Evolutionary conservation across 2,329 filamentous ascomycete species (phyloP), one percentile per base, ranked within the genome.

Genomic region (Aspergillus flavus): DNA sequence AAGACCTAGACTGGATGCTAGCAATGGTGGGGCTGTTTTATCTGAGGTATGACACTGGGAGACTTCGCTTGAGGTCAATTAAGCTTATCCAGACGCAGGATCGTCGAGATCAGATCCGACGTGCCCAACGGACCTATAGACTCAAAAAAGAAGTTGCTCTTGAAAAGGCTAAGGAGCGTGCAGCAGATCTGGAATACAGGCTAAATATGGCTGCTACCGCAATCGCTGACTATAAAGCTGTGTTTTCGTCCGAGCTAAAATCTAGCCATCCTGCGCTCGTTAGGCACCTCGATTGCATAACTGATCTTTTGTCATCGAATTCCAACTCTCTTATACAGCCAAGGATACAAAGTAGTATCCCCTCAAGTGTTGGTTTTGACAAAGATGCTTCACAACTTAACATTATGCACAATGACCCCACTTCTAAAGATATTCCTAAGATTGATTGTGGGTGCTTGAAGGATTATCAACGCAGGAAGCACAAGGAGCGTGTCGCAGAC

Each of bases 61-160:
- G 16, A 41, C n/a, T n/a, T 30, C 5, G 14, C 16, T 16, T 30
- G 26, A 23, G 19, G 26, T 30, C 6, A 10, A 21, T 46, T 19
- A 58, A 46, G 30, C 52, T 54, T 23, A 54, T 6, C 11, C 12
- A 23, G 36, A 12, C 30, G 30, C 55, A 72, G 69, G 69, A 70
- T 63, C 90, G 93, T 56, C 87, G 93, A 60, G 94, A 92, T 6
- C 93, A 97, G 75, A 95, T 97, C 67, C 89, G 93, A 30, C 85
- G 94, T 59, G 93, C 93, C 1, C 93, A 96, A 76, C 84, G 93
- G 68, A 92, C 92, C 0, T 96, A 96, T 73, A 87, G 93, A 16
- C 87, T 91, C 71, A 88, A 93, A 58, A 96, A 96, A 78, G 93
- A 96, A 73, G 89, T 85, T 21, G 91, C 91, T 5, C 94, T 96